Evolutionary conservation across 371 early-diverging fungal genomes (phyloP).

Genomic region (Quaeritorhiza haematococci): DNA sequence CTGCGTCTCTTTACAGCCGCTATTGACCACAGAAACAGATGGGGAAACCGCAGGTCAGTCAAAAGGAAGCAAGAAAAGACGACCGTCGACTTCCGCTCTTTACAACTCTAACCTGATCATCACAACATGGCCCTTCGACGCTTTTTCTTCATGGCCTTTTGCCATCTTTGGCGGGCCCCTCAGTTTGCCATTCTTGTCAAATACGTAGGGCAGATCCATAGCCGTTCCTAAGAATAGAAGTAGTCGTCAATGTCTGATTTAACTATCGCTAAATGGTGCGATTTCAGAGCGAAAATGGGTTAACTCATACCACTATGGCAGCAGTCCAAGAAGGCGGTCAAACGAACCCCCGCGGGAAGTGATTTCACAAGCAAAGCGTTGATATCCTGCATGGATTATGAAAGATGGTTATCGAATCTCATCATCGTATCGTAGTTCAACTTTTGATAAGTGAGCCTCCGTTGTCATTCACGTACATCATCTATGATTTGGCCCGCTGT

Average conservation of each 20-base stretch:
- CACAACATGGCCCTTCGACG: slow-evolving; percentile 25
- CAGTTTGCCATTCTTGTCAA: slow-evolving; percentile 32
- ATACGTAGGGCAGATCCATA: slow-evolving; percentile 39
- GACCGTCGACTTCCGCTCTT: background rate
- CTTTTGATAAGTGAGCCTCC: too few species aligned
- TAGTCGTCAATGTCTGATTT: background rate
- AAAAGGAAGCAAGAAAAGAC: background rate
- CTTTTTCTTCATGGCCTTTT: slow-evolving; percentile 13
- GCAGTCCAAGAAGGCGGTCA: slow-evolving; percentile 81
- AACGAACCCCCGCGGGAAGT: slow-evolving; percentile 74
- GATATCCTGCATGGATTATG: slow-evolving; percentile 34
- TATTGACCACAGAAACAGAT: too few species aligned
- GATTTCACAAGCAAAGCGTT: slow-evolving; percentile 74
- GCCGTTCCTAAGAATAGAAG: slow-evolving; percentile 11
- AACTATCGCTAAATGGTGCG: background rate
- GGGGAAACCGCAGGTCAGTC: too few species aligned
- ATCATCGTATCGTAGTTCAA: background rate
- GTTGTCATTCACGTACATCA: slow-evolving; percentile 69
- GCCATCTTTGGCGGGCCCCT: slow-evolving; percentile 16
- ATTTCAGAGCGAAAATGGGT: background rate
- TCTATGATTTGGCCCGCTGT: slow-evolving; percentile 77
- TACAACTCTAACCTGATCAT: slow-evolving; percentile 15
- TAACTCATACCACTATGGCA: slow-evolving; percentile 33
- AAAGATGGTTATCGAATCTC: background rate
- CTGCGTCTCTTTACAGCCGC: slow-evolving; percentile 85